Evolutionary conservation across 1,284 basidiomycete genomes (phyloP).

Genomic region (Schizophyllum commune): DNA sequence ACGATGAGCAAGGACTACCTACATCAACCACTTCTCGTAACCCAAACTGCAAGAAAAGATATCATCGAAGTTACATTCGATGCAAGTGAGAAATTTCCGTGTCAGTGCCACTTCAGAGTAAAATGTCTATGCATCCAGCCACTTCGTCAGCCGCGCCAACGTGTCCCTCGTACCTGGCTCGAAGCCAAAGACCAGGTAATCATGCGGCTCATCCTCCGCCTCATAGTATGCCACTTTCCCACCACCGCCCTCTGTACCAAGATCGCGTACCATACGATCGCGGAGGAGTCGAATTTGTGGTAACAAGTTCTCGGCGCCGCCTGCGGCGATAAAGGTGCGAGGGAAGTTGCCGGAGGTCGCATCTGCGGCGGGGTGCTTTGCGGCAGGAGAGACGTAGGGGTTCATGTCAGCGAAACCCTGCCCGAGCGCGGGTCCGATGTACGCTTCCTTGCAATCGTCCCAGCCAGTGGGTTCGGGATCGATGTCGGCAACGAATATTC

Average conservation of each 20-base stretch:
- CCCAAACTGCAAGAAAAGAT: too few relatives aligned
- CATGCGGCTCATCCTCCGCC: too few relatives aligned
- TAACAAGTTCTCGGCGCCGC: slow-evolving; percentile 24
- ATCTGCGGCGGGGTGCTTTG: slow-evolving; percentile 6
- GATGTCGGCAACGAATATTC: not conserved
- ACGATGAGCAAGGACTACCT: too few relatives aligned
- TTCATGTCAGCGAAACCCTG: slow-evolving; percentile 9
- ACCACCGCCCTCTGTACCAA: slow-evolving; percentile 2
- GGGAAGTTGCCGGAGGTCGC: slow-evolving; percentile 25
- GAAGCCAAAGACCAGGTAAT: too few relatives aligned
- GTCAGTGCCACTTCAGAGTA: too few relatives aligned
- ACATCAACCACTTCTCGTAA: too few relatives aligned
- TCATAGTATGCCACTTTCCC: too few relatives aligned
- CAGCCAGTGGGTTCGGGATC: slow-evolving; percentile 8
- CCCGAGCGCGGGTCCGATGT: slow-evolving; percentile 2
- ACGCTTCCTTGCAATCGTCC: slow-evolving; percentile 9
- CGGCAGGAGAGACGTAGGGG: slow-evolving; percentile 22
- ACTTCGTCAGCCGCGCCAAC: too few relatives aligned
- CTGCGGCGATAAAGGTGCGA: slow-evolving; percentile 25
- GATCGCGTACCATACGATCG: slow-evolving; percentile 22
- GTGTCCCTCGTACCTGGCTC: too few relatives aligned
- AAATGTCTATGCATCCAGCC: too few relatives aligned
- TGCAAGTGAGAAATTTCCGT: too few relatives aligned
- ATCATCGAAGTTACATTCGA: too few relatives aligned
- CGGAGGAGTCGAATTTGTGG: slow-evolving; percentile 25